A percentile compares a stretch with the other conserved stretches of the same genome.
Conservation (phyloP, 1,139 yeast genomes). For the Spencermartinsiella ligniputridi region DNA sequence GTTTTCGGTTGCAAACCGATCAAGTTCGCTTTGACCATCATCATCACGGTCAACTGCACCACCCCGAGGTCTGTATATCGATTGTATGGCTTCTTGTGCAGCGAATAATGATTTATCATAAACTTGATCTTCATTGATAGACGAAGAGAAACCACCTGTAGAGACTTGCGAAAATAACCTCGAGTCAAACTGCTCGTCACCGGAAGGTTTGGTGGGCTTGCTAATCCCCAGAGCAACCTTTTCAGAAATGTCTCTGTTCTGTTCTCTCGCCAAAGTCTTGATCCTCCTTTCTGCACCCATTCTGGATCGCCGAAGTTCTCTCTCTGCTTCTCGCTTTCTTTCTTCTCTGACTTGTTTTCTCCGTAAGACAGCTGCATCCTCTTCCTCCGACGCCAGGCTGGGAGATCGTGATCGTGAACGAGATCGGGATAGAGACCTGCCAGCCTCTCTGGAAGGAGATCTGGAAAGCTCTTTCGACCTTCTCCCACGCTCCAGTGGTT, state of each 20-base stretch:
- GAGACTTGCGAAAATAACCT: slow-evolving; percentile 48
- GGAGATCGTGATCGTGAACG: slow-evolving; percentile 5
- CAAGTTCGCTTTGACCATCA: slow-evolving; percentile 32
- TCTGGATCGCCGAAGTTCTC: slow-evolving; percentile 41
- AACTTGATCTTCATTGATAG: slow-evolving; percentile 44
- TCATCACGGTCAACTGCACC: slow-evolving; percentile 22
- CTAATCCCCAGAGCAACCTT: slow-evolving; percentile 52
- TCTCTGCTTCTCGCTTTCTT: slow-evolving; percentile 44
- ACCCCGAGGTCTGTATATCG: slow-evolving; percentile 43
- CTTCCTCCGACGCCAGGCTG: slow-evolving; percentile 16
- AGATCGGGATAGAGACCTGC: neutral
- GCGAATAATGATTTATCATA: slow-evolving; percentile 55
- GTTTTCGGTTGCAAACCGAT: slow-evolving; percentile 31
- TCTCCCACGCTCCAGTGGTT: neutral
- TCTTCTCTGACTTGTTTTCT: slow-evolving; percentile 43
- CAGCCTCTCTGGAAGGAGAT: slow-evolving; percentile 1
- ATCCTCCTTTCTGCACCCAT: slow-evolving; percentile 46
- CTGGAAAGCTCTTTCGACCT: slow-evolving; percentile 10
- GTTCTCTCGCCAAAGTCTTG: slow-evolving; percentile 41
- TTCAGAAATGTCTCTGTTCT: slow-evolving; percentile 51
- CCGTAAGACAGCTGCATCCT: slow-evolving; percentile 29
- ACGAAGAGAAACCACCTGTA: slow-evolving; percentile 26
- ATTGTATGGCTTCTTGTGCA: slow-evolving; percentile 47
- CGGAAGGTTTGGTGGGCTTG: slow-evolving; percentile 33
- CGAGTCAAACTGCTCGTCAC: slow-evolving; percentile 51